Base-by-base conservation (phyloP, 768 basidiomycete species). In the Trametes cinnabarina region DNA sequence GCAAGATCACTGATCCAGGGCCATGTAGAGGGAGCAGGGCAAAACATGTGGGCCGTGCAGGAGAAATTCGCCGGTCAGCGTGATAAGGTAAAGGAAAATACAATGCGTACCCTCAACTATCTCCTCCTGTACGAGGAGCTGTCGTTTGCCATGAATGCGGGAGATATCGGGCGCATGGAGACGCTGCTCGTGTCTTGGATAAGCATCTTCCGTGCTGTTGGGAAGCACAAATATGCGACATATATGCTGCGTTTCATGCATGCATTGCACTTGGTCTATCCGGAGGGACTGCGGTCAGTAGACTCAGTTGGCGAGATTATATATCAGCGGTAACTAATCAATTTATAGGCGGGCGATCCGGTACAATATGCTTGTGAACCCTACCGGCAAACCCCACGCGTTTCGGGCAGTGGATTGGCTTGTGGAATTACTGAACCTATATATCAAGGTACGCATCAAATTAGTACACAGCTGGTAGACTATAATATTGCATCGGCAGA, bases 111-210 rank as follows among this genome's bases (percentile, higher is more conserved):
- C 2, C 65, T 77, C 12, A 58, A 74, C 26, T 73, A 76, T 25
- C 64, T 74, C 9, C 42, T 77, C 1, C 68, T 79, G 0, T 80
- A 81, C 51, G 72, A 76, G 37, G 78, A 79, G 43, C 50, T 76
- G 0, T 63, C 65, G 0, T 66, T 72, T 58, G 66, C 70, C 2
- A 65, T 70, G 63, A 68, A 69, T 22, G 11, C 35, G 12, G 65
- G 69, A 12, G 74, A 74, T 50, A 71, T 76, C 47, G 72, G 74
- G 0, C 60, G 70, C 2, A 63, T 75, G 2, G 72, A 74, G 54
- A 35, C 58, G 1, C 53, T 59, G 3, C 63, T 74, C 34, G 10
- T 63, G 14, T 61, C 58, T 0, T 76, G 73, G 72, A 66, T 68
- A 3, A 54, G 44, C 3, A 59, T 76, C 4, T 74, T 73, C 65